A percentile compares a stretch with the other conserved stretches of the same genome.
Conservation (phyloP, 2,329 filamentous ascomycete genomes). For the Ophiostoma ulmi region DNA sequence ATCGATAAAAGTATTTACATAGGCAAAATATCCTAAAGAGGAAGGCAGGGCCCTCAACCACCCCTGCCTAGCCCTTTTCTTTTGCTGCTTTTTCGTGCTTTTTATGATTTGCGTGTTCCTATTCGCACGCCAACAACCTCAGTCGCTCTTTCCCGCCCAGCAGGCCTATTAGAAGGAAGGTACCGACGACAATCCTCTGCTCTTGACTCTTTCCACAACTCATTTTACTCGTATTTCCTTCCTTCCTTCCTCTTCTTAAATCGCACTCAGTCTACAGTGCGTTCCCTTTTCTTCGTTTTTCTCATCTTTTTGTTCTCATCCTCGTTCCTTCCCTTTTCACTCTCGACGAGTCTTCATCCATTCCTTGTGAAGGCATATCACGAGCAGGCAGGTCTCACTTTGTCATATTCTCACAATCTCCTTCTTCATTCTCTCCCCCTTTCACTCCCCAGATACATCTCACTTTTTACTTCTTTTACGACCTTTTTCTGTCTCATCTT, state of each 20-base stretch:
- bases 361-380: conserved; percentile 13
- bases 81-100: neutral
- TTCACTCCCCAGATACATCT: conserved; percentile 6
- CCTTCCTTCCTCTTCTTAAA: neutral
- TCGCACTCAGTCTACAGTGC: neutral
- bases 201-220: conserved; percentile 14
- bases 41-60: conserved; percentile 8
- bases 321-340: conserved; percentile 9
- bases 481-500: neutral
- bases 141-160: conserved; percentile 18
- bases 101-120: neutral
- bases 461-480: neutral
- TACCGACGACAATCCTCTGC: conserved; percentile 15
- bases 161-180: conserved; percentile 21
- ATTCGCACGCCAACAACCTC: neutral
- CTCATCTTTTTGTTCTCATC: conserved; percentile 7
- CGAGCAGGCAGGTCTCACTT: conserved; percentile 14
- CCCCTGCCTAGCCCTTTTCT: neutral
- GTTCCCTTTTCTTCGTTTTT: neutral
- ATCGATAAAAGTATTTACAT: neutral
- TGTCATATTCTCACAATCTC: conserved; percentile 4
- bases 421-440: neutral
- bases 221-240: neutral
- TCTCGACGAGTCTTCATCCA: conserved; percentile 10
- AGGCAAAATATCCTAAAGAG: neutral